Conservation (phyloP, 1,284 basidiomycete species). For the Omphalotus olearius region DNA sequence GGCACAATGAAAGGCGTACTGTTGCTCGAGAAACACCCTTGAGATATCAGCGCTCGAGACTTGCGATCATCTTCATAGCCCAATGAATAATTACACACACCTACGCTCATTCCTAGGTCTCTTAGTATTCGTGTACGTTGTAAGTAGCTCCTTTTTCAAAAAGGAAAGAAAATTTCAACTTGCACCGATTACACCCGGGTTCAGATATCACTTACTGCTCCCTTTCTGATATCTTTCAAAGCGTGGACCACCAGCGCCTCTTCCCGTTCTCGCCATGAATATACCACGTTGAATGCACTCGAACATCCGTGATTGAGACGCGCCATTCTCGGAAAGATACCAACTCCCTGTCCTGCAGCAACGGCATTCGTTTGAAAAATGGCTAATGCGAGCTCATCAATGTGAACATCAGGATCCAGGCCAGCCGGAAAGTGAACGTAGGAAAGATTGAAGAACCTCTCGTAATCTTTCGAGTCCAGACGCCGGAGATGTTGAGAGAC, state of each 20-base stretch:
- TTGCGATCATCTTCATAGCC: neutral
- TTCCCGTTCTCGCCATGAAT: constrained; percentile 49
- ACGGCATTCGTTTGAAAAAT: constrained; percentile 67
- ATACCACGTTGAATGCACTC: constrained; percentile 58
- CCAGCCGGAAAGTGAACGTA: constrained; percentile 45
- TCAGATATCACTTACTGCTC: constrained; percentile 35
- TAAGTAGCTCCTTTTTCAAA: constrained; percentile 48
- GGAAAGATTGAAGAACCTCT: constrained; percentile 48
- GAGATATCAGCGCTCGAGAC: neutral
- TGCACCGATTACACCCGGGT: neutral
- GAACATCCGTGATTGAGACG: constrained; percentile 64
- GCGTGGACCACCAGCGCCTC: constrained; percentile 49
- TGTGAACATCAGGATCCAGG: constrained; percentile 32
- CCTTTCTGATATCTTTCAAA: constrained; percentile 44
- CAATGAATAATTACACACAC: constrained; percentile 24
- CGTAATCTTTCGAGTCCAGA: constrained; percentile 28
- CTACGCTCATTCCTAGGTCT: constrained; percentile 44
- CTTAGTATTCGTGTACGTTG: constrained; percentile 56
- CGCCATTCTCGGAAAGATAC: constrained; percentile 59
- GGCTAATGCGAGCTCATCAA: constrained; percentile 45
- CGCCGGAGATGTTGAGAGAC: constrained; percentile 33
- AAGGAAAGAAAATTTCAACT: neutral
- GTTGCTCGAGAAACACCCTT: constrained; percentile 41
- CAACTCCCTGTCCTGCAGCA: constrained; percentile 40
- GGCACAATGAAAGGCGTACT: constrained; percentile 55